phyloP scores from a whole-genome alignment of 2,329 filamentous ascomycete genomes.

The Rhexocercosporidium sp. region DNA sequence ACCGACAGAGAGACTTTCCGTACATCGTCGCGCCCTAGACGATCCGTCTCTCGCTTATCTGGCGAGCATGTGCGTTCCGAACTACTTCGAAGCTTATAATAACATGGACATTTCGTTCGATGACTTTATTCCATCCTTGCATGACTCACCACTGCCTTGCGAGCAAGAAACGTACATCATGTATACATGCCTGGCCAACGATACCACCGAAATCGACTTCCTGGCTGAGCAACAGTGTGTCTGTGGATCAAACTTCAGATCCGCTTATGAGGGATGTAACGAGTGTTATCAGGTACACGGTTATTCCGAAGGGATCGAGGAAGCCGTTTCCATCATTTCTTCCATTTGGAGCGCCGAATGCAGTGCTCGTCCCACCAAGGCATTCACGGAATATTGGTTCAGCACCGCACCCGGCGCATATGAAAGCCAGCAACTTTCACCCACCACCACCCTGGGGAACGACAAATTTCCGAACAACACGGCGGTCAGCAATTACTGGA shows the following conservation, averaged over 20 bases:
- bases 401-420: too few relatives aligned
- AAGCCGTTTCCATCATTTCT: slow-evolving; percentile 41
- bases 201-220: slow-evolving; percentile 39
- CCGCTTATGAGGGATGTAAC: slow-evolving; percentile 47
- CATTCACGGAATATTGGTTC: slow-evolving; percentile 33
- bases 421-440: slow-evolving; percentile 39
- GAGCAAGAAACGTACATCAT: slow-evolving; percentile 36
- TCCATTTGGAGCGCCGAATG: slow-evolving; percentile 45
- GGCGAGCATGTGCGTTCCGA: not conserved
- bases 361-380: slow-evolving; percentile 44
- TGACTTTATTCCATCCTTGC: not conserved
- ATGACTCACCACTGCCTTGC: slow-evolving; percentile 27
- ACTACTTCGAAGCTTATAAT: not conserved
- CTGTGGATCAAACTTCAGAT: slow-evolving; percentile 50
- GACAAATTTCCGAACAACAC: slow-evolving; percentile 46
- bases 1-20: not conserved
- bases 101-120: not conserved
- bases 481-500: slow-evolving; percentile 50
- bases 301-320: slow-evolving; percentile 42
- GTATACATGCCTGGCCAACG: slow-evolving; percentile 42
- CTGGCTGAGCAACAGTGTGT: slow-evolving; percentile 46
- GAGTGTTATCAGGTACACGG: slow-evolving; percentile 49
- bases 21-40: not conserved
- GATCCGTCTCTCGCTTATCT: not conserved
- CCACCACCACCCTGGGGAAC: slow-evolving; percentile 14